Base-by-base conservation (phyloP, 2,329 filamentous ascomycete species). In the Salinomyces thailandicus region DNA sequence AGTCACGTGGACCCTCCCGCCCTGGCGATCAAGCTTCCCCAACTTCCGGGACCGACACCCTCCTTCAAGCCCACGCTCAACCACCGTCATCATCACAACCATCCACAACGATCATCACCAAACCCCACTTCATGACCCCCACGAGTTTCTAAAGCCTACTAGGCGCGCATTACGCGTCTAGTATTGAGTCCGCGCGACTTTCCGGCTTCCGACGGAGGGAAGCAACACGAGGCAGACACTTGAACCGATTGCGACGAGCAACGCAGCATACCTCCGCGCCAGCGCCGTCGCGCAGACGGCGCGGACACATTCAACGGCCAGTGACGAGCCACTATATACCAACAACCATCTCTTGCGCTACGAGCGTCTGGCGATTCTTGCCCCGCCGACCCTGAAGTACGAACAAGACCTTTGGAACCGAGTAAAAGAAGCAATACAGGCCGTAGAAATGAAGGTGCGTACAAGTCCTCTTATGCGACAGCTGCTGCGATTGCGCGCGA, bases 181-280 rank as follows among this genome's bases (percentile, higher is more conserved):
- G 51, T 47, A 33, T 30, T 33, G 30, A 42, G 44, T 48, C 46
- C 29, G 28, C 39, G 47, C 47, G 48, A 52, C 49, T 33, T 44
- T 24, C 48, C 54, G 53, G 52, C 54, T 53, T 49, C 50, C 54
- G 53, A 52, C 38, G 38, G 54, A 57, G 54, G 54, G 50, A 43
- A 52, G 54, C 51, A 42, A 42, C 43, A 44, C 42, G 38, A 45
- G 46, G 46, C 42, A 32, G 22, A 26, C 33, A 12, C n/a, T 17
- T 19, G 17, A n/a, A 18, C 19, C 20, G 11, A 13, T 20, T 20
- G 22, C 28, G 13, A 31, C 18, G 32, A 19, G 27, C 7, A 19
- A 12, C 14, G 15, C 9, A n/a, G 7, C 31, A 17, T 11, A 12
- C 17, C 9, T 6, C 8, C 7, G 31, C 31, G 31, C 15, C 11